A percentile compares a stretch with the other conserved stretches of the same genome.
Conservation (phyloP, 2,329 filamentous ascomycete genomes). For the Raffaelea albimanens region DNA sequence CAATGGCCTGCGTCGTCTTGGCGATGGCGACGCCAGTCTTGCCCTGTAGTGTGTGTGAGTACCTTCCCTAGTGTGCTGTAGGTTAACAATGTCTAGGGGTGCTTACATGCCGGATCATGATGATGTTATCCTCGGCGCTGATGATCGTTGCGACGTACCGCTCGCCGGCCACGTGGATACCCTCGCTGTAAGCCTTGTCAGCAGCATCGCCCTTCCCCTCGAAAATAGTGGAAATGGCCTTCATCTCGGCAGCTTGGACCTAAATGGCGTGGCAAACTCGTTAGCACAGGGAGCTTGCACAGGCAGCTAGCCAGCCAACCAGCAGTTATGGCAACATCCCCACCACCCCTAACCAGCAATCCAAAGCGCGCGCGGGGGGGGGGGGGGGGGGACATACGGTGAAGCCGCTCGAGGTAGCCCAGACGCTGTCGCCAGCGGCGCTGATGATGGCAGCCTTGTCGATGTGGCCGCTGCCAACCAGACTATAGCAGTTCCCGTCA, state of each 20-base stretch:
- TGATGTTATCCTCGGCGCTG: conserved; percentile 41
- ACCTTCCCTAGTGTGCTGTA: too few species aligned
- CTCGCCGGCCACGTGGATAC: conserved; percentile 65
- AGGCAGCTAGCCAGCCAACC: too few species aligned
- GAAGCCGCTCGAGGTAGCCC: conserved; percentile 65
- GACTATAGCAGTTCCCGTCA: conserved; percentile 39
- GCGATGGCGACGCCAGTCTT: conserved; percentile 72
- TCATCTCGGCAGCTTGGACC: conserved; percentile 51
- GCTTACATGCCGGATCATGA: conserved; percentile 10
- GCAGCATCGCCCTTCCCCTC: conserved; percentile 33
- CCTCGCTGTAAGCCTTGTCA: conserved; percentile 60
- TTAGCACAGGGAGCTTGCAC: conserved; percentile 18
- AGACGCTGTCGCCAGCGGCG: conserved; percentile 67
- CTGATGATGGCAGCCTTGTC: conserved; percentile 83
- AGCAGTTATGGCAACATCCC: too few species aligned
- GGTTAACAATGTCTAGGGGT: too few species aligned
- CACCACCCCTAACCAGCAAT: too few species aligned
- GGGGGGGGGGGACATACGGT: conserved; percentile 49
- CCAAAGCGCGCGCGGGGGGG: too few species aligned
- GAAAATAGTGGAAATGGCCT: conserved; percentile 46
- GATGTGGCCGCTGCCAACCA: conserved; percentile 69
- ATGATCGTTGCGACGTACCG: conserved; percentile 71
- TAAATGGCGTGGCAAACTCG: conserved; percentile 21
- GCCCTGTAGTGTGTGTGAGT: conserved; percentile 37
- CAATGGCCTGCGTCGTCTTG: conserved; percentile 82